phyloP scores from a whole-genome alignment of 176 grass and related monocot species.

The Ananas comosus region DNA sequence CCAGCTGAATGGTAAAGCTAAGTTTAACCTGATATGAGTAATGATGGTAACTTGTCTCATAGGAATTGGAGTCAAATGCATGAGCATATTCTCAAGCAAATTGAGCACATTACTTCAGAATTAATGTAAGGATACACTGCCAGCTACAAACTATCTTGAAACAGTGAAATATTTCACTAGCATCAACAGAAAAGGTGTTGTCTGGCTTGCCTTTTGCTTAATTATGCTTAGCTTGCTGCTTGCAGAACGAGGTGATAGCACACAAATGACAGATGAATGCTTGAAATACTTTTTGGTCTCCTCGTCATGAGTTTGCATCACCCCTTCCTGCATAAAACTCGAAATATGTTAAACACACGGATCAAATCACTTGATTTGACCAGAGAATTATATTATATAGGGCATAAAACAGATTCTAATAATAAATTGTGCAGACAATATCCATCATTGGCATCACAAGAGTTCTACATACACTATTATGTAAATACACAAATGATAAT shows the following conservation, averaged over 20 bases:
- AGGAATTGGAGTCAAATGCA: background rate
- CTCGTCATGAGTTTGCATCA: slow-evolving; percentile 68
- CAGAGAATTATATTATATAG: no score
- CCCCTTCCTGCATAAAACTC: slow-evolving; percentile 26
- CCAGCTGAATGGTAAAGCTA: background rate
- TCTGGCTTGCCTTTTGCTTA: slow-evolving; percentile 52
- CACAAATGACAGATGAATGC: slow-evolving; percentile 67
- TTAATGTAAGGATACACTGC: background rate
- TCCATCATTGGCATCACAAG: no score
- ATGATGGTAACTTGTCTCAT: background rate
- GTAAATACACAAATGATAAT: no score
- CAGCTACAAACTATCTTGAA: background rate
- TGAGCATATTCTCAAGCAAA: background rate
- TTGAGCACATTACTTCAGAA: background rate
- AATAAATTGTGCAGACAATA: no score
- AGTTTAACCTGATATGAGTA: background rate
- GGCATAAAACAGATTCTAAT: no score
- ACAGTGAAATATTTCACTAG: background rate
- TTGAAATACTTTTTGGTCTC: slow-evolving; percentile 55
- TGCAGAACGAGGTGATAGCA: slow-evolving; percentile 60
- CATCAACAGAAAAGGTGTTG: background rate
- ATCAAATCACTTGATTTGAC: background rate
- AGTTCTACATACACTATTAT: no score
- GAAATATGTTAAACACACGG: background rate
- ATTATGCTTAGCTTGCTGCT: slow-evolving; percentile 49